phyloP scores from a whole-genome alignment of 768 basidiomycete species.

The Tubosaeta brunneosetosa region DNA sequence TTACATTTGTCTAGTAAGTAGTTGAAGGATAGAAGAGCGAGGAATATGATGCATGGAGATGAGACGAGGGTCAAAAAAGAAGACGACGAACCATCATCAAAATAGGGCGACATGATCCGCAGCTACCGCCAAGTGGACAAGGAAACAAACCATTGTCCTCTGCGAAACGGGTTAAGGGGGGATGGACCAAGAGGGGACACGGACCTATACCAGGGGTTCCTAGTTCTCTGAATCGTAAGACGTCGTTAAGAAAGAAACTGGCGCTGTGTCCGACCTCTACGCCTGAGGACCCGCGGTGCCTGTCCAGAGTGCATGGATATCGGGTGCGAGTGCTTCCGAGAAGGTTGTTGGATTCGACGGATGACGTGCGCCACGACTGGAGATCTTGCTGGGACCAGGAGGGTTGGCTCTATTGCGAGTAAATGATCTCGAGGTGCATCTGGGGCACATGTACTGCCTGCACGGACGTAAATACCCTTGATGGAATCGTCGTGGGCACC shows the following conservation, averaged over 20 bases:
- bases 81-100: constrained; percentile 54
- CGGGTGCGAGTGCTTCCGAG: constrained; percentile 50
- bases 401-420: constrained; percentile 2
- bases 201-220: constrained; percentile 59
- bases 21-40: constrained; percentile 74
- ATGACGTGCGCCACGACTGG: constrained; percentile 7
- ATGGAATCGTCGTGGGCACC: constrained; percentile 3
- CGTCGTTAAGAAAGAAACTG: constrained; percentile 74
- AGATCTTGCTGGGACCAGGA: not conserved
- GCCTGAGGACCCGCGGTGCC: constrained; percentile 52
- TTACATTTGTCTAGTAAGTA: constrained; percentile 67
- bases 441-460: constrained; percentile 45
- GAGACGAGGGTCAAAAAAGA: not conserved
- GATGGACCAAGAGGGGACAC: not conserved
- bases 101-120: constrained; percentile 62
- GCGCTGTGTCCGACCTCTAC: constrained; percentile 51
- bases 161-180: constrained; percentile 19
- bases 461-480: constrained; percentile 42
- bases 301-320: constrained; percentile 60
- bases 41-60: constrained; percentile 53
- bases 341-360: constrained; percentile 45
- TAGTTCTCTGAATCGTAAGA: constrained; percentile 49
- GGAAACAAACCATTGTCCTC: constrained; percentile 48
- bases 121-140: constrained; percentile 44
- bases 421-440: not conserved